Evolutionary conservation across 139 green algal genomes (phyloP).

Genomic region (Spirogloea muscicola): DNA sequence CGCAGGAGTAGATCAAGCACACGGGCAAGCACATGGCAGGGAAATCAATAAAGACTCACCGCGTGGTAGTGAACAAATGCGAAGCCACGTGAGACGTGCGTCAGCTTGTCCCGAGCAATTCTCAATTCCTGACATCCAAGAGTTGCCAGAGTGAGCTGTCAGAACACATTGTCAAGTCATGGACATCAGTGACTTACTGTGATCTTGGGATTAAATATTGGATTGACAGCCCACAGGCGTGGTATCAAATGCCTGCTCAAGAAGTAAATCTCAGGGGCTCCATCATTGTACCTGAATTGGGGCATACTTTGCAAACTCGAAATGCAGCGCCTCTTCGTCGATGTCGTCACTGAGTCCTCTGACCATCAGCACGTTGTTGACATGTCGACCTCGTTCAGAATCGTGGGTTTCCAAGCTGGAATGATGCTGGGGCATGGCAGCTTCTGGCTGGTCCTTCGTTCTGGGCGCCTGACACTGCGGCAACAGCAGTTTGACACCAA

Average conservation of each 20-base stretch:
- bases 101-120: constrained; percentile 15
- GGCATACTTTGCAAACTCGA: constrained; percentile 26
- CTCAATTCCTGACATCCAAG: constrained; percentile 12
- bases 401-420: not conserved
- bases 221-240: not conserved
- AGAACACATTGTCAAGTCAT: not conserved
- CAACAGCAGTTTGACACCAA: too few species aligned
- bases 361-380: constrained; percentile 23
- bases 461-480: too few species aligned
- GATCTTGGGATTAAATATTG: not conserved
- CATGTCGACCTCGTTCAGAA: not conserved
- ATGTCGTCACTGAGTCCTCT: constrained; percentile 9
- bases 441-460: not conserved
- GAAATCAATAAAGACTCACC: not conserved
- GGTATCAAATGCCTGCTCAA: not conserved
- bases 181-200: not conserved
- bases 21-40: not conserved
- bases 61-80: constrained; percentile 23
- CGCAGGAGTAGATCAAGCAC: not conserved
- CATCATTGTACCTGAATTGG: constrained; percentile 14
- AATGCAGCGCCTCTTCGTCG: constrained; percentile 16
- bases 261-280: not conserved
- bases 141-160: not conserved
- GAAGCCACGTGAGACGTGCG: constrained; percentile 21
- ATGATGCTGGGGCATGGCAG: not conserved